phyloP scores from a whole-genome alignment of 2,329 filamentous ascomycete genomes.

The Graphilbum ipis-grandicollis region DNA sequence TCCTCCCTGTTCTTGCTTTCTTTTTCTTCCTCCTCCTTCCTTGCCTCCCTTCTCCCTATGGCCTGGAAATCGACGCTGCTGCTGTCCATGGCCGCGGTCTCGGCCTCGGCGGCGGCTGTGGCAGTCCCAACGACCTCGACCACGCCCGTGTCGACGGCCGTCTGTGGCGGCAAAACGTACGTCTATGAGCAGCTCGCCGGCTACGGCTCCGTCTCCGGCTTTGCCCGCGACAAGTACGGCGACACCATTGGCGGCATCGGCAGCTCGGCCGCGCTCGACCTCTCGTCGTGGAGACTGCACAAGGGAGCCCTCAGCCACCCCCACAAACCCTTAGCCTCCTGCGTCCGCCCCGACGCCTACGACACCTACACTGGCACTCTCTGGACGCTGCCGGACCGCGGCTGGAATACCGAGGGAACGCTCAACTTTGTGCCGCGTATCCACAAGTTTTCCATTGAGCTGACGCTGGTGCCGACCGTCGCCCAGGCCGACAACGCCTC shows the following conservation, averaged over 20 bases:
- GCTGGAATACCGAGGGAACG: conserved; percentile 59
- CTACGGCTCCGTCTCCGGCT: conserved; percentile 41
- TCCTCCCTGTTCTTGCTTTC: not conserved
- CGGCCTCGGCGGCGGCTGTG: not conserved
- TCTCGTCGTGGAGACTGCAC: conserved; percentile 34
- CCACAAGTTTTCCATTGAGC: conserved; percentile 46
- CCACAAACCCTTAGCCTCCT: no score
- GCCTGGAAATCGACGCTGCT: not conserved
- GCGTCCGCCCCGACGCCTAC: not conserved
- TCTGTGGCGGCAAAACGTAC: conserved; percentile 44
- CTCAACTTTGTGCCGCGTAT: conserved; percentile 50
- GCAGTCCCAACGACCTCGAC: conserved; percentile 3
- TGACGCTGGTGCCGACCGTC: conserved; percentile 27
- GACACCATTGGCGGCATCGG: conserved; percentile 54
- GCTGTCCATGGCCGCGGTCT: not conserved
- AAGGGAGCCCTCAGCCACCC: conserved; percentile 16
- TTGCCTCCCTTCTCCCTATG: not conserved
- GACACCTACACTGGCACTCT: conserved; percentile 38
- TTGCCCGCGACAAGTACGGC: conserved; percentile 46
- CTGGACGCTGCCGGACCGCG: conserved; percentile 48
- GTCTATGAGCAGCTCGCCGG: conserved; percentile 51
- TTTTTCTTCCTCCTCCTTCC: not conserved
- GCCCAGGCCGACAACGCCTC: conserved; percentile 25
- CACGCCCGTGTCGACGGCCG: conserved; percentile 9
- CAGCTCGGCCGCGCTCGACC: conserved; percentile 42